These are phyloP conservation scores for Endocalyx cinctus DNA, from an alignment of 2,329 filamentous ascomycete genomes.

Conservation along the genomic window DNA sequence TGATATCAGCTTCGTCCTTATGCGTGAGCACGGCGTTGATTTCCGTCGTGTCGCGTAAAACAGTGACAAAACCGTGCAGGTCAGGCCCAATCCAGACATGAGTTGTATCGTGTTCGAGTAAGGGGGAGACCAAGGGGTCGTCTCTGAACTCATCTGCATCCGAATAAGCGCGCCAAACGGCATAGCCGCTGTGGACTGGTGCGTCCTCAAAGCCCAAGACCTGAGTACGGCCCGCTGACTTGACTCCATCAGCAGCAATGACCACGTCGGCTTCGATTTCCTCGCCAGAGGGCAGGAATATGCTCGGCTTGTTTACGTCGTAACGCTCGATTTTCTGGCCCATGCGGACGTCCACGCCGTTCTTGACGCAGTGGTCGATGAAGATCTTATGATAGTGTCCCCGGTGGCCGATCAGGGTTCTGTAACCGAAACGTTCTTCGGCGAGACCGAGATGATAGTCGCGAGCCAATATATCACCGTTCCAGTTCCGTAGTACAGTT, in stretches of 20 bases:
- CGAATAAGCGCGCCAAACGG: constrained; percentile 41
- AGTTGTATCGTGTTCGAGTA: neutral
- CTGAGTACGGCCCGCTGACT: constrained; percentile 41
- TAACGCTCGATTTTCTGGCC: constrained; percentile 41
- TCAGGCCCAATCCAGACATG: neutral
- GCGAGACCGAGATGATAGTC: constrained; percentile 32
- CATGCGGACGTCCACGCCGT: constrained; percentile 44
- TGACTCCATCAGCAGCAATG: constrained; percentile 43
- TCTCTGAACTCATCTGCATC: constrained; percentile 26
- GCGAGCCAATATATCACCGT: constrained; percentile 46
- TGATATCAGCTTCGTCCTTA: constrained; percentile 26
- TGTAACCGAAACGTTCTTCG: constrained; percentile 42
- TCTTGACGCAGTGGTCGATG: constrained; percentile 42
- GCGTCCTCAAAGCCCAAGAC: constrained; percentile 39
- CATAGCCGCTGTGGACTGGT: constrained; percentile 37
- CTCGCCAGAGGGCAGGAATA: too few relatives aligned
- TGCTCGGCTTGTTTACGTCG: constrained; percentile 17
- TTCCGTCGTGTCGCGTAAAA: neutral
- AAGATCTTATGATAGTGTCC: constrained; percentile 49
- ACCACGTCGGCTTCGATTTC: constrained; percentile 37
- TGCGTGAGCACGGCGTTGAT: too few relatives aligned
- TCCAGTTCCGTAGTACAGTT: constrained; percentile 48
- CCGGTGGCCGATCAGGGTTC: constrained; percentile 50
- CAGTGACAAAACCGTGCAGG: neutral
- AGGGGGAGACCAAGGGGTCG: neutral